These are phyloP conservation scores for Penicillium daleae DNA, from an alignment of 495 filamentous ascomycete genomes.

Conservation along the genomic window DNA sequence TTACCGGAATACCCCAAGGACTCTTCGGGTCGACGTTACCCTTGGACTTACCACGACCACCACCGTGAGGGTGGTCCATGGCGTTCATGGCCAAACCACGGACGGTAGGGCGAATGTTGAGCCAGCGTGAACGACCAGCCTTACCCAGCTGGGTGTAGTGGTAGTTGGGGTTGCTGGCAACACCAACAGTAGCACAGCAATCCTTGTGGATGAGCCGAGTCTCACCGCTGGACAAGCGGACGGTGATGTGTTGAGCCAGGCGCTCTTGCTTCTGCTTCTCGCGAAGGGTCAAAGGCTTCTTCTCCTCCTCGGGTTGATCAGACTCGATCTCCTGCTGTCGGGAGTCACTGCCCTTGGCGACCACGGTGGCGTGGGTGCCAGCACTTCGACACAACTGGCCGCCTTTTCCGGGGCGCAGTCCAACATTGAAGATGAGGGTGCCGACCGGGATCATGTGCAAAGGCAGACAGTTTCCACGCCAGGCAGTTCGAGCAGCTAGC, in stretches of 20 bases:
- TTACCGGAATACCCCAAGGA: conserved; percentile 93
- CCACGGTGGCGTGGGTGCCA: conserved; percentile 84
- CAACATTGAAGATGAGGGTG: conserved; percentile 87
- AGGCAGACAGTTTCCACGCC: conserved; percentile 93
- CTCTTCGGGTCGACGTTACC: conserved; percentile 92
- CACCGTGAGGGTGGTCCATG: conserved; percentile 94
- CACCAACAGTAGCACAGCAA: conserved; percentile 90
- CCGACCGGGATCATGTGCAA: conserved; percentile 93
- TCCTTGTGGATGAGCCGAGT: conserved; percentile 84
- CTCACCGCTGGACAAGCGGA: conserved; percentile 90
- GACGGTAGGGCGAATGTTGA: conserved; percentile 92
- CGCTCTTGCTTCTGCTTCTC: conserved; percentile 56
- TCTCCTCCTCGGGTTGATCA: conserved; percentile 30
- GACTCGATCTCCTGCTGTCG: conserved; percentile 36
- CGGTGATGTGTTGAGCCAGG: conserved; percentile 68
- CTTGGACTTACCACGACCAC: conserved; percentile 98
- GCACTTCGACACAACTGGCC: conserved; percentile 93
- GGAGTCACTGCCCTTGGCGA: conserved; percentile 78
- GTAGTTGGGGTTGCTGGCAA: conserved; percentile 89
- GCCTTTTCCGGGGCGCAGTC: conserved; percentile 68
- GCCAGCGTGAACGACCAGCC: conserved; percentile 87
- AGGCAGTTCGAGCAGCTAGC: conserved; percentile 88
- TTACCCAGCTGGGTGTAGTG: conserved; percentile 92
- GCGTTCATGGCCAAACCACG: conserved; percentile 98
- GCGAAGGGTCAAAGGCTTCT: conserved; percentile 40